These are phyloP conservation scores for Penicillium hesseltinei DNA, from an alignment of 2,329 filamentous ascomycete species.

Conservation along the genomic window DNA sequence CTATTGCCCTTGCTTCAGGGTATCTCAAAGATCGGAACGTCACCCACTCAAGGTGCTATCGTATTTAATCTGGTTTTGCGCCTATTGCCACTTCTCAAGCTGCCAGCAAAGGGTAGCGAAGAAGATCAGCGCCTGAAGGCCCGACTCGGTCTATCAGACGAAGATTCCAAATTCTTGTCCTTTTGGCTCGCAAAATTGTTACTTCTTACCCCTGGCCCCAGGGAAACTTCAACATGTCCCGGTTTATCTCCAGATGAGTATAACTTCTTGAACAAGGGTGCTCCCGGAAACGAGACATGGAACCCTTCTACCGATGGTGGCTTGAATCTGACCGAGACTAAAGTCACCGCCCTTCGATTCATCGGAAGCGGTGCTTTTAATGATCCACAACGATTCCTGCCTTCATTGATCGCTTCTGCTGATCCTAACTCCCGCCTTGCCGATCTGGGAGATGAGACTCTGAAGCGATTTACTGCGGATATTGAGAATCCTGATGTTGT, in stretches of 20 bases:
- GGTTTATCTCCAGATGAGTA: conserved; percentile 67
- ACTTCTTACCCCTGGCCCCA: conserved; percentile 58
- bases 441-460: conserved; percentile 80
- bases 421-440: conserved; percentile 78
- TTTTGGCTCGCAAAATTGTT: conserved; percentile 75
- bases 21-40: conserved; percentile 60
- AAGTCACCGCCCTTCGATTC: conserved; percentile 67
- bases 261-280: conserved; percentile 65
- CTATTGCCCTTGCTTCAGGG: conserved; percentile 69
- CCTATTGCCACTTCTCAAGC: conserved; percentile 62
- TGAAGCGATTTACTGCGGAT: conserved; percentile 70
- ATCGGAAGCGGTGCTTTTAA: conserved; percentile 82
- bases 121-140: conserved; percentile 70
- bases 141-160: conserved; percentile 64
- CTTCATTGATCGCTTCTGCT: conserved; percentile 78
- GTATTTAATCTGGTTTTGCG: conserved; percentile 82
- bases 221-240: conserved; percentile 48
- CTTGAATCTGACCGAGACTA: conserved; percentile 67
- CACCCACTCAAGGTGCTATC: conserved; percentile 57
- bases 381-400: conserved; percentile 78
- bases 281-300: conserved; percentile 53
- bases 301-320: conserved; percentile 59
- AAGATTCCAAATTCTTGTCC: conserved; percentile 73
- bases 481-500: conserved; percentile 68
- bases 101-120: conserved; percentile 74